Evolutionary conservation across 306 rosid genomes (phyloP), one percentile per base, ranked within the genome.

Genomic region (Clitoria ternatea): DNA sequence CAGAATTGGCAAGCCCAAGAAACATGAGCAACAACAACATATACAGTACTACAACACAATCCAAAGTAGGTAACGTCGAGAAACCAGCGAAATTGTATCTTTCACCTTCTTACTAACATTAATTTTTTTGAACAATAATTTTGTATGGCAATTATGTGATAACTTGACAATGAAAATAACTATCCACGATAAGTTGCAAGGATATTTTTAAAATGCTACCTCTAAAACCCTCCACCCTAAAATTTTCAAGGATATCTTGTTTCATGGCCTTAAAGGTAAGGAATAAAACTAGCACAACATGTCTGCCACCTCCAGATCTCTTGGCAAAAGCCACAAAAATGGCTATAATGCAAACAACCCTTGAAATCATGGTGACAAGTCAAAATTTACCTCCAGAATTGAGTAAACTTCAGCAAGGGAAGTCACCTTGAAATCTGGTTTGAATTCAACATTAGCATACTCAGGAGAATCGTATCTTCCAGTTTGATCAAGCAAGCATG

Each of bases 361-460:
- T 45, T 14, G 47, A 48, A 63, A 67, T 92, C 85, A 92, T n/a
- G 92, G 87, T 30, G 60, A 79, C 76, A 94, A 61, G 54, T 87
- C 89, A 72, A 94, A 94, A 72, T 87, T 57, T 74, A 32, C 79
- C 74, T 94, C 84, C 83, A 94, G 70, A 67, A 90, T 15, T 0
- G 88, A 70, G 65, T 24, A 73, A 67, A 94, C 87, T 74, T 94
- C 89, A 8, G 44, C 67, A 2, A 94, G 96, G 37, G 97, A 83
- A 56, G 96, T 74, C 67, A 91, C 98, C 75, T 84, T 94, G 79
- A 85, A 89, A 89, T 93, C 92, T 39, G 98, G 95, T 79, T 84
- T 85, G 27, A 71, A 49, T 40, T 83, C 75, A 42, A 81, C 59
- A 45, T 79, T 35, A 10, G 85, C 86, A 24, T 40, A 87, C 62